Base-by-base conservation (phyloP, 2,329 filamentous ascomycete species). In the Pyricularia grisea region DNA sequence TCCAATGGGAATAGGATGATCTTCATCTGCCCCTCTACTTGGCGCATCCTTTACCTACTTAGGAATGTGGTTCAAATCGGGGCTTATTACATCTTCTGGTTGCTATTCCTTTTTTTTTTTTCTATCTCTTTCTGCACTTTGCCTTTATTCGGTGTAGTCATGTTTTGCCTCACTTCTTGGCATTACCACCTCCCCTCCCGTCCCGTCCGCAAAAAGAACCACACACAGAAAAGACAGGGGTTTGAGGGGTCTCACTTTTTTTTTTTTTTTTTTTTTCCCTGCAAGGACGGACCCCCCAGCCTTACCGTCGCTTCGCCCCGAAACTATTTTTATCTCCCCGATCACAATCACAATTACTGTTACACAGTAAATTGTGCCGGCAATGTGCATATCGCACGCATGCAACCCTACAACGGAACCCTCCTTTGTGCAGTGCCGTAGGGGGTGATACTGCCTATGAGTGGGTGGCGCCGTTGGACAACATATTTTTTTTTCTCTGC, bases 121-220 rank as follows among this genome's bases (percentile, higher is more conserved):
- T 20, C 6, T 33, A 12, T 27, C 58, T 61, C 7, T 27, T 23
- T 25, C n/a, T 61, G 23, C n/a, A 27, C 14, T 50, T 50, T 50
- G 58, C 11, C 58, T 25, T 61, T 1, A 27, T 61, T 61, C n/a
- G 58, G 58, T 25, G 58, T 27, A 9, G 58, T 27, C 23, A 9
- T 61, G 58, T 61, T 61, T 61, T 61, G 58, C 58, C 58, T 61
- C 58, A 61, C 58, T 27, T 61, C 58, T 61, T 61, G 58, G 58
- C 58, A 27, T 25, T 25, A 17, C 58, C 58, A 61, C n/a, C 11
- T 14, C 33, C 31, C n/a, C n/a, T n/a, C n/a, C n/a, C n/a, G n/a
- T n/a, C n/a, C n/a, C n/a, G n/a, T n/a, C 36, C 12, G 20, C 7
- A 20, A 50, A 50, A 50, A 20, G 20, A 50, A n/a, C 42, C 0